Base-by-base conservation (phyloP, 2,329 filamentous ascomycete genomes). In the Sporothrix brasiliensis region DNA sequence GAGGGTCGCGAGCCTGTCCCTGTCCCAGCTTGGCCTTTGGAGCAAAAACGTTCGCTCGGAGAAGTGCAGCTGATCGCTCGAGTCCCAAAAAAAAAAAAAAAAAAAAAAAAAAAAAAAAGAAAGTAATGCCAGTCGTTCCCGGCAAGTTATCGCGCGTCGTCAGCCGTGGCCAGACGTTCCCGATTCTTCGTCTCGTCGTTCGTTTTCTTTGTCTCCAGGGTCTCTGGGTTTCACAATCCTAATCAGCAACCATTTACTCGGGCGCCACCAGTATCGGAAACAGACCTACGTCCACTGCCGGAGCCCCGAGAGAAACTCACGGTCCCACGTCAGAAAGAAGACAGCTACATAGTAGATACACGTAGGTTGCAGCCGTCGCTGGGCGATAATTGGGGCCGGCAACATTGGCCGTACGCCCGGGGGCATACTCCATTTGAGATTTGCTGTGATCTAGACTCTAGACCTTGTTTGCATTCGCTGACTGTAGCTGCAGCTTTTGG, bases 221-320 rank as follows among this genome's bases (percentile, higher is more conserved):
- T 47, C 58, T 63, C 10, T 30, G 9, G 47, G 61, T 50, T 50
- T 65, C 47, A 50, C 44, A 50, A 34, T 50, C 16, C 14, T 10
- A 50, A 19, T 65, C 44, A 65, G 61, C 58, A 61, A 61, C 58
- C 58, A 60, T 41, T 41, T 10, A 41, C 44, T 61, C 58, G 21
- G 14, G 44, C 21, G n/a, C 39, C 27, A 24, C 21, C 21, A 21
- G 39, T 11, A 27, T 41, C 21, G 54, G 30, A 41, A 41, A 2
- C 54, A 27, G n/a, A 34, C 9, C 49, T 58, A 34, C 34, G 5
- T 9, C 34, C 9, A 34, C 34, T 34, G 27, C 7, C 3, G 56
- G 30, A 5, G 30, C 19, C 54, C 30, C 34, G 49, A 21, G 30
- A 11, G 19, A 16, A 24, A 47, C 6, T 14, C n/a, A 44, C 24